Conservation (phyloP, 805 yeast species). For the Komagataella kurtzmanii region DNA sequence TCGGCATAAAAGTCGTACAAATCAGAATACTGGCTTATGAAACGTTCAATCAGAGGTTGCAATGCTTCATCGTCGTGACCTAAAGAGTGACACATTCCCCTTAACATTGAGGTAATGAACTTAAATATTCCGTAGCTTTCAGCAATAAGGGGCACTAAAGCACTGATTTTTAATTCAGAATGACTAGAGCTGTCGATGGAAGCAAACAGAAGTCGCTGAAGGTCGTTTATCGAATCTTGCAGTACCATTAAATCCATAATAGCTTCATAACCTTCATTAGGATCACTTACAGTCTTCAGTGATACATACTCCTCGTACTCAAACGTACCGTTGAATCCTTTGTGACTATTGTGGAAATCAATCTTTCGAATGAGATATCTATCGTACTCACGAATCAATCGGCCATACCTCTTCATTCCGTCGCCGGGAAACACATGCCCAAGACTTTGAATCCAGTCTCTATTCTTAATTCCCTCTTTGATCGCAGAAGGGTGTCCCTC, state of each 20-base stretch:
- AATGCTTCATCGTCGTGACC: conserved; percentile 55
- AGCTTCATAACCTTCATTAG: conserved; percentile 90
- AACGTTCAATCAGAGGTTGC: conserved; percentile 60
- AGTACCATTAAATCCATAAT: conserved; percentile 73
- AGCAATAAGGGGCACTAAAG: conserved; percentile 79
- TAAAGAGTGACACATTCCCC: conserved; percentile 63
- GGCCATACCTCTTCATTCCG: conserved; percentile 41
- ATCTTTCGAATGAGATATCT: conserved; percentile 58
- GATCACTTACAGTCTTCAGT: conserved; percentile 76
- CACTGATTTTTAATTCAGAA: conserved; percentile 68
- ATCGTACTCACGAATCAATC: conserved; percentile 68
- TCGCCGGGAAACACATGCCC: conserved; percentile 38
- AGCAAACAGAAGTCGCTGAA: conserved; percentile 66
- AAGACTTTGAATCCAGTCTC: conserved; percentile 66
- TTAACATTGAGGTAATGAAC: conserved; percentile 77
- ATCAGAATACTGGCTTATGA: conserved; percentile 52
- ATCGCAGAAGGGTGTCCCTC: conserved; percentile 91
- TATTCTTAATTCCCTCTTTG: conserved; percentile 66
- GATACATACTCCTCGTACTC: conserved; percentile 94
- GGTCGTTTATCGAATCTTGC: conserved; percentile 73
- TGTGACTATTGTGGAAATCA: conserved; percentile 70
- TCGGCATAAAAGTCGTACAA: conserved; percentile 81
- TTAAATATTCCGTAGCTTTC: conserved; percentile 91
- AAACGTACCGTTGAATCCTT: conserved; percentile 88
- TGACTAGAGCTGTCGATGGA: conserved; percentile 45